Percentiles rank a stretch among this genome's conserved stretches.
Conservation (phyloP, 495 filamentous ascomycete species). For the Sordaria brevicollis region DNA sequence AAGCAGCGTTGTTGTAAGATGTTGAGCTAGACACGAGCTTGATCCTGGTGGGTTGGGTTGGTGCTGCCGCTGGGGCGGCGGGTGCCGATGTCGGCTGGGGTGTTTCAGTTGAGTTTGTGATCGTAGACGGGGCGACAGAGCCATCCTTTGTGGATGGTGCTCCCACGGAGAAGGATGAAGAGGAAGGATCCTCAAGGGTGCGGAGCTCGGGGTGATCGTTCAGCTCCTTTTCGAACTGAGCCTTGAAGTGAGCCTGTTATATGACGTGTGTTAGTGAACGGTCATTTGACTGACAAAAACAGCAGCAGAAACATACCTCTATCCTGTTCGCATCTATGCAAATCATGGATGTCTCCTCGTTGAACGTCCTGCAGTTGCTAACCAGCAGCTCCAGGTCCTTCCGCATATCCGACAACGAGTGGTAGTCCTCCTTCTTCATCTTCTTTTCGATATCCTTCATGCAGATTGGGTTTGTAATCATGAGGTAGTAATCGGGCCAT, state of each 20-base stretch:
- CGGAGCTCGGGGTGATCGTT: conserved; percentile 60
- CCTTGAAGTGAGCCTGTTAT: conserved; percentile 52
- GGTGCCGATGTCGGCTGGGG: conserved; percentile 42
- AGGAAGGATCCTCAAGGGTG: conserved; percentile 48
- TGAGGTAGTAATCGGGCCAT: conserved; percentile 87
- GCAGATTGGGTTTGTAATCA: conserved; percentile 84
- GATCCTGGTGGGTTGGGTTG: conserved; percentile 32
- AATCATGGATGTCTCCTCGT: conserved; percentile 85
- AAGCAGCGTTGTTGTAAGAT: conserved; percentile 3
- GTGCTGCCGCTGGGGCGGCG: conserved; percentile 9
- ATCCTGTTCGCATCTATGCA: conserved; percentile 89
- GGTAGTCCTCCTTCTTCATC: conserved; percentile 90
- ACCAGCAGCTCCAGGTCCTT: conserved; percentile 76
- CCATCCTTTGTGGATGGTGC: conserved; percentile 43
- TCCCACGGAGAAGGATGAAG: not conserved
- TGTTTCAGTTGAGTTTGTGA: conserved; percentile 43
- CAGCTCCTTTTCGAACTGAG: conserved; percentile 60
- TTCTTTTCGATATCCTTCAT: conserved; percentile 88
- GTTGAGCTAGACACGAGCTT: conserved; percentile 49
- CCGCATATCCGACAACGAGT: conserved; percentile 65
- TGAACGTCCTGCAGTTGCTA: conserved; percentile 86
- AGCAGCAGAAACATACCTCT: conserved; percentile 48
- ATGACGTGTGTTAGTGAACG: conserved; percentile 18
- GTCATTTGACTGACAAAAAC: not conserved
- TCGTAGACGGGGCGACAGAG: conserved; percentile 56